Base-by-base conservation (phyloP, 352 stramenopile species). In the Phytophthora foliorum region DNA sequence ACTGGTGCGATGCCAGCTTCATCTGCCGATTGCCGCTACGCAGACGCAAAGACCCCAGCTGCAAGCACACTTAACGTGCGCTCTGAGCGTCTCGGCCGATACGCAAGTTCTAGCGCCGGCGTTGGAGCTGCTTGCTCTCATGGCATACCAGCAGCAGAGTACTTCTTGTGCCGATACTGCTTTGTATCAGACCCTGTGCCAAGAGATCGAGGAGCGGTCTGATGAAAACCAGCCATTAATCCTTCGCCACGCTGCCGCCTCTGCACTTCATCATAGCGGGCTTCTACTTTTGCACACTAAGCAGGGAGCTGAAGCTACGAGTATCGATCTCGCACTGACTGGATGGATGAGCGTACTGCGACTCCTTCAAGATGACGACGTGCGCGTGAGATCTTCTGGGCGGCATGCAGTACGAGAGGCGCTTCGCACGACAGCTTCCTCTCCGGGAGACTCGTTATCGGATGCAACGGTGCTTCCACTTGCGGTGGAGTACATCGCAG, bases 321-420 rank as follows among this genome's bases (percentile, higher is more conserved):
- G 17, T 32, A 48, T 56, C 6, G 63, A 83, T 2, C 48, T 90
- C 29, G 67, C 75, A 2, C 52, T 92, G 19, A 56, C 82, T 58
- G 75, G 74, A 6, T 95, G 87, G 87, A 72, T 84, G 24, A 81
- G 75, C 14, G 77, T 72, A n/a, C 54, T 95, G 14, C 75, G 67
- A 49, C 66, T 93, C 8, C 71, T 95, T 51, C 87, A 95, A 72
- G 87, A 93, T 58, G 87, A 95, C 48, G 75, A 90, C 22, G 65
- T 57, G n/a, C 42, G 58, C 49, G 72, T 80, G 14, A 63, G 72
- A 74, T 51, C 67, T 36, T 22, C 36, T 22, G 68, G 46, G n/a
- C 67, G 72, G 14, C 58, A 60, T 17, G 85, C 80, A 9, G 74
- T 90, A 3, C 70, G 81, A 38, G 32, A 68, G 4, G 69, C 79